These are phyloP conservation scores for Boletus rex-veris DNA, from an alignment of 768 basidiomycete genomes.

Conservation along the genomic window DNA sequence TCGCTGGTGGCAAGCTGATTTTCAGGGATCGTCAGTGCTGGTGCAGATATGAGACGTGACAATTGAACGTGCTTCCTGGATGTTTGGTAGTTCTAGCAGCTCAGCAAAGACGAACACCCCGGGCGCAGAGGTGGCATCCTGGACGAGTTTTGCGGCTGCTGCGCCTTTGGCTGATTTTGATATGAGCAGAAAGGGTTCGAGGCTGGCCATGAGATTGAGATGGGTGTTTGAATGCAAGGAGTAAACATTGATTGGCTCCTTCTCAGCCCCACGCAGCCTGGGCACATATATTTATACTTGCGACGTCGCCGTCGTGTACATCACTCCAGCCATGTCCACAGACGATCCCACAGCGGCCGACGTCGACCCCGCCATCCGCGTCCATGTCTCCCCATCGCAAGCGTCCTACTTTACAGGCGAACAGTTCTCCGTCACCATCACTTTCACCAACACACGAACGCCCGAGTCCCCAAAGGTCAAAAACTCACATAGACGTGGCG, in stretches of 20 bases:
- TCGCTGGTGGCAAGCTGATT: slow-evolving; percentile 66
- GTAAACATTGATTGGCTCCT: no score
- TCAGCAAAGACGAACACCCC: slow-evolving; percentile 94
- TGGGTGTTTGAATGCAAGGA: slow-evolving; percentile 19
- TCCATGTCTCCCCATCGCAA: slow-evolving; percentile 74
- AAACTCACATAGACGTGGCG: slow-evolving; percentile 60
- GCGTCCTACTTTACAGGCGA: slow-evolving; percentile 95
- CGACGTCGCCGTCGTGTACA: no score
- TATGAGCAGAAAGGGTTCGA: slow-evolving; percentile 90
- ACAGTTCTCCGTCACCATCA: slow-evolving; percentile 76
- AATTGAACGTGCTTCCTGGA: slow-evolving; percentile 65
- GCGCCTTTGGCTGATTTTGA: slow-evolving; percentile 91
- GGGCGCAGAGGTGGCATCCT: slow-evolving; percentile 82
- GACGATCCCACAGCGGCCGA: slow-evolving; percentile 14
- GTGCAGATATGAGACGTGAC: neutral
- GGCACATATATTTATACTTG: neutral
- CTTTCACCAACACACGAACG: slow-evolving; percentile 78
- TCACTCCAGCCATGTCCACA: slow-evolving; percentile 13
- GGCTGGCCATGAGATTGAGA: slow-evolving; percentile 37
- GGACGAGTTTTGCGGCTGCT: slow-evolving; percentile 83
- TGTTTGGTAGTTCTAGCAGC: slow-evolving; percentile 74
- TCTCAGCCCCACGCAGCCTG: no score
- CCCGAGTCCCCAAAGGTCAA: slow-evolving; percentile 38
- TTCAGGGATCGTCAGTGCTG: neutral
- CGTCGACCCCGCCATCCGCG: slow-evolving; percentile 54